A percentile compares a stretch with the other conserved stretches of the same genome.
Conservation (phyloP, 345 rosid species). For the Clarkia xantiana region DNA sequence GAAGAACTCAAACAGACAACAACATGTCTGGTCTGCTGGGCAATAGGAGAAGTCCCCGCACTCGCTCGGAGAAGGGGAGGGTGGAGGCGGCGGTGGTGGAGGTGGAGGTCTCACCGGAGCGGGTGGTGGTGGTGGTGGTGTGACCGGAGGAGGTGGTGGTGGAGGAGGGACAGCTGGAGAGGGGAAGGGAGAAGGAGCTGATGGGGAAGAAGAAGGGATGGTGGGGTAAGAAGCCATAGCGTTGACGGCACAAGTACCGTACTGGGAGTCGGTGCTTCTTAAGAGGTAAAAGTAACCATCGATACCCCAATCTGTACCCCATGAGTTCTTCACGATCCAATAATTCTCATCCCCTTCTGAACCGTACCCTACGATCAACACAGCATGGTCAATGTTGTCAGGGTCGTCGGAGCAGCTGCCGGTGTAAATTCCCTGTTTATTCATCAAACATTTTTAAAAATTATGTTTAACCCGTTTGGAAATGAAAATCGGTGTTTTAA, state of each 20-base stretch:
- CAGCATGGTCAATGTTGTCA: constrained; percentile 60
- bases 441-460: no score
- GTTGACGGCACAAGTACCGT: constrained; percentile 53
- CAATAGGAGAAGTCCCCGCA: constrained; percentile 55
- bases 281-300: constrained; percentile 37
- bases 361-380: constrained; percentile 59
- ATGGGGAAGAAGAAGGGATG: constrained; percentile 28
- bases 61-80: constrained; percentile 44
- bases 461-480: no score
- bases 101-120: constrained; percentile 18
- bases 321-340: constrained; percentile 76
- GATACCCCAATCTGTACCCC: constrained; percentile 71
- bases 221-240: constrained; percentile 69
- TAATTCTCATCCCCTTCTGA: constrained; percentile 51
- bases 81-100: constrained; percentile 20
- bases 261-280: constrained; percentile 21
- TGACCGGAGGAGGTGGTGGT: constrained; percentile 18
- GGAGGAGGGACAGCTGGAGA: constrained; percentile 20
- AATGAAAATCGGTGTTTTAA: no score
- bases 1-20: constrained; percentile 35
- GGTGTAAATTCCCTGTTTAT: constrained; percentile 49
- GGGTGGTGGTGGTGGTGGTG: constrained; percentile 20
- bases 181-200: constrained; percentile 45
- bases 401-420: constrained; percentile 53
- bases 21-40: constrained; percentile 44